Evolutionary conservation across 805 yeast species (phyloP).

Genomic region (Kregervanrija fluxuum): DNA sequence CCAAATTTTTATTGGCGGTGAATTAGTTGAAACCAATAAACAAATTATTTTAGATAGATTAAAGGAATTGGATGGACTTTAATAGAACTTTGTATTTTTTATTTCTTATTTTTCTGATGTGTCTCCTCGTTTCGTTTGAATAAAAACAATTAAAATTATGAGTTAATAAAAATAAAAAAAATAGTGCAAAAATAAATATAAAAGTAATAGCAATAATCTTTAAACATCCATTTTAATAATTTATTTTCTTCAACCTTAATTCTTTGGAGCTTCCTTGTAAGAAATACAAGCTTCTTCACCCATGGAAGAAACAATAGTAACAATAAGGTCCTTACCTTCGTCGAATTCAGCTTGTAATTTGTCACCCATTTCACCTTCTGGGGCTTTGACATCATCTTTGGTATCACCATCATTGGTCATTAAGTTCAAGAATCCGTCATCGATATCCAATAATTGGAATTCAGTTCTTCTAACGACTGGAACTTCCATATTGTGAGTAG

Average conservation of each 20-base stretch:
- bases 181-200: constrained; percentile 1
- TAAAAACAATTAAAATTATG: neutral
- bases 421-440: constrained; percentile 94
- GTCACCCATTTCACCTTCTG: constrained; percentile 98
- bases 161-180: neutral
- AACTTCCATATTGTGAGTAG: constrained; percentile 99
- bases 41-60: constrained; percentile 57
- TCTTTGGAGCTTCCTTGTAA: constrained; percentile 96
- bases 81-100: neutral
- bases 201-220: neutral
- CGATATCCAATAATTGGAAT: constrained; percentile 95
- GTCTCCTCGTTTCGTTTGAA: neutral
- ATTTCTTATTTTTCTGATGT: too few species aligned
- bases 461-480: constrained; percentile 96
- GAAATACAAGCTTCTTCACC: constrained; percentile 99
- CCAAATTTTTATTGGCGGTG: constrained; percentile 87
- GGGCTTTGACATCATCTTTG: constrained; percentile 97
- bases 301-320: constrained; percentile 97
- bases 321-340: constrained; percentile 95
- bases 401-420: constrained; percentile 97
- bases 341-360: constrained; percentile 88
- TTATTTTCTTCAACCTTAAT: constrained; percentile 15
- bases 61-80: constrained; percentile 46
- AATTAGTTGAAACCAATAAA: constrained; percentile 79
- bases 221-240: neutral